Evolutionary conservation across 2,329 filamentous ascomycete species (phyloP).

Genomic region (Pyricularia grisea): DNA sequence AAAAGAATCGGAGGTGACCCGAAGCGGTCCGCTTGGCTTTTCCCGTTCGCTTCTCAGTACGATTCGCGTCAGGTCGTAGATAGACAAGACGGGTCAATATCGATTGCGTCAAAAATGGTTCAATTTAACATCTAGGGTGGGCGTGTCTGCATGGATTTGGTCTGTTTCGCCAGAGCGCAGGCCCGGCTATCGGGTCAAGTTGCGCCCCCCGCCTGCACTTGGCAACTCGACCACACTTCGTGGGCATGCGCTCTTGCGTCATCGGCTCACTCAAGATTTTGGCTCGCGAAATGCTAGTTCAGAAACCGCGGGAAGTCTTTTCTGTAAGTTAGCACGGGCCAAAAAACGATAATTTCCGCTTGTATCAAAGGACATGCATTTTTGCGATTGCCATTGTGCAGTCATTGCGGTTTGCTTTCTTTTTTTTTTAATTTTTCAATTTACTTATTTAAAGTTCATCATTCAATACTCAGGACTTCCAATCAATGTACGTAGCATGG

Average conservation of each 20-base stretch:
- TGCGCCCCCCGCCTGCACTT: neutral
- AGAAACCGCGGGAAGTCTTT: no score
- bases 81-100: neutral
- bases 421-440: no score
- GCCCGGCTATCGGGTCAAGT: neutral
- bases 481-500: no score
- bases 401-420: no score
- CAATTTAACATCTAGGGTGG: neutral
- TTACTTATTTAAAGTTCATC: no score
- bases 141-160: neutral
- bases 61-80: neutral
- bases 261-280: neutral
- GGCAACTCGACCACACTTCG: neutral
- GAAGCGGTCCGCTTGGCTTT: neutral
- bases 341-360: no score
- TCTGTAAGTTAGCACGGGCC: no score
- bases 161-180: neutral
- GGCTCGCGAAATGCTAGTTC: neutral
- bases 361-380: no score
- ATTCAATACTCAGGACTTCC: no score
- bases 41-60: neutral
- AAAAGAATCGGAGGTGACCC: neutral
- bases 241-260: neutral
- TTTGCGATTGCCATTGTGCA: no score
- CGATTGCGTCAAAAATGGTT: neutral